Evolutionary conservation across 139 green algal genomes (phyloP).

Genomic region (Haematococcus sp.): DNA sequence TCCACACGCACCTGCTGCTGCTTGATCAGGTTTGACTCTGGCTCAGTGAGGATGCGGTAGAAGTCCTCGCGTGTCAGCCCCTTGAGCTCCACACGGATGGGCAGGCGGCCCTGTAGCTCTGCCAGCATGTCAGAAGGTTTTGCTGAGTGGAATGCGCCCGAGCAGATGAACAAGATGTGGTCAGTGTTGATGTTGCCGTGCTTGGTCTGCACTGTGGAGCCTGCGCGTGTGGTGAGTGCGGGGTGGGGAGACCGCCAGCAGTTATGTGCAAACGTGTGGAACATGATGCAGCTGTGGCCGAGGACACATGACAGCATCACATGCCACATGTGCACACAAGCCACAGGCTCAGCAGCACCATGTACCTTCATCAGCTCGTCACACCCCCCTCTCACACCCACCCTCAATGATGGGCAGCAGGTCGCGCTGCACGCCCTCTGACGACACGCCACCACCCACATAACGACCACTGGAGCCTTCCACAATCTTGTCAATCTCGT

Average conservation of each 20-base stretch:
- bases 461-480: slow-evolving; percentile 26
- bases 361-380: too few relatives aligned
- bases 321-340: too few relatives aligned
- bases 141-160: slow-evolving; percentile 89
- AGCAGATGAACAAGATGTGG: slow-evolving; percentile 96
- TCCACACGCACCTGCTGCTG: slow-evolving; percentile 75
- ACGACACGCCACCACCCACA: slow-evolving; percentile 8
- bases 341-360: too few relatives aligned
- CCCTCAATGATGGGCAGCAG: slow-evolving; percentile 97
- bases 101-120: slow-evolving; percentile 79
- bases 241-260: background rate
- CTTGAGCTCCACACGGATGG: slow-evolving; percentile 95
- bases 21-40: slow-evolving; percentile 87
- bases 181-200: slow-evolving; percentile 94
- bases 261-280: background rate
- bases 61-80: slow-evolving; percentile 64
- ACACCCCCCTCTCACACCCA: slow-evolving; percentile 55
- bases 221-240: too few relatives aligned
- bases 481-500: slow-evolving; percentile 97
- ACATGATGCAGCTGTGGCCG: background rate
- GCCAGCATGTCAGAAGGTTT: slow-evolving; percentile 78
- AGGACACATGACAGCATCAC: too few relatives aligned
- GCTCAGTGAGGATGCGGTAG: slow-evolving; percentile 83
- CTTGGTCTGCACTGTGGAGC: slow-evolving; percentile 68
- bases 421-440: slow-evolving; percentile 37